Evolutionary conservation across 768 basidiomycete genomes (phyloP).

Genomic region (Suillus lakei): DNA sequence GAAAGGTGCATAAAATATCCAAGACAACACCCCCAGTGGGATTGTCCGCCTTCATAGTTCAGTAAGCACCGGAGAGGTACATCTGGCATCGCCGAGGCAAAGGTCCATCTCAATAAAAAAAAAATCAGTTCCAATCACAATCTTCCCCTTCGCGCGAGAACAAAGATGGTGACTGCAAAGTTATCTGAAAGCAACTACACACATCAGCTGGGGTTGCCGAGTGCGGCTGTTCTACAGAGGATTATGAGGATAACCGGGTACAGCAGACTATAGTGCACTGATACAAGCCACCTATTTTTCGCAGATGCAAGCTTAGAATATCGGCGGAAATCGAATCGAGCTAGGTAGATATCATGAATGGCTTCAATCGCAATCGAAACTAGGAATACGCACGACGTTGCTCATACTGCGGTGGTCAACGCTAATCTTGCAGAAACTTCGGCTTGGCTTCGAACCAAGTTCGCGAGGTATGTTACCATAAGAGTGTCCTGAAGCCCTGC

Average conservation of each 20-base stretch:
- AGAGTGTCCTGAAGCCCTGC: conserved; percentile 86
- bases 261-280: conserved; percentile 3
- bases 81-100: not conserved
- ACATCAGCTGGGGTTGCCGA: not conserved
- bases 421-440: conserved; percentile 90
- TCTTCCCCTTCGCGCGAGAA: not conserved
- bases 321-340: not conserved
- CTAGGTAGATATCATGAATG: not conserved
- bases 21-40: not conserved
- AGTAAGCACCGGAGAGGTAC: not conserved
- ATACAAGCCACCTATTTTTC: conserved; percentile 1
- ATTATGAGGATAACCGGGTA: not conserved
- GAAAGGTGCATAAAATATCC: not conserved
- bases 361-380: conserved; percentile 10
- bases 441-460: conserved; percentile 90
- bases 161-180: not conserved
- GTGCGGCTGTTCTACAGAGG: not conserved
- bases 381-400: conserved; percentile 29
- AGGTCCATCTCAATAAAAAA: not conserved
- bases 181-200: not conserved
- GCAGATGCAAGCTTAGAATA: not conserved
- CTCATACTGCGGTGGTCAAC: conserved; percentile 53
- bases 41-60: not conserved
- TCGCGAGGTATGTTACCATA: conserved; percentile 94
- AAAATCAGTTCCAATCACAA: not conserved